Conservation (phyloP, 495 filamentous ascomycete species). For the Penicillium tannophilum region DNA sequence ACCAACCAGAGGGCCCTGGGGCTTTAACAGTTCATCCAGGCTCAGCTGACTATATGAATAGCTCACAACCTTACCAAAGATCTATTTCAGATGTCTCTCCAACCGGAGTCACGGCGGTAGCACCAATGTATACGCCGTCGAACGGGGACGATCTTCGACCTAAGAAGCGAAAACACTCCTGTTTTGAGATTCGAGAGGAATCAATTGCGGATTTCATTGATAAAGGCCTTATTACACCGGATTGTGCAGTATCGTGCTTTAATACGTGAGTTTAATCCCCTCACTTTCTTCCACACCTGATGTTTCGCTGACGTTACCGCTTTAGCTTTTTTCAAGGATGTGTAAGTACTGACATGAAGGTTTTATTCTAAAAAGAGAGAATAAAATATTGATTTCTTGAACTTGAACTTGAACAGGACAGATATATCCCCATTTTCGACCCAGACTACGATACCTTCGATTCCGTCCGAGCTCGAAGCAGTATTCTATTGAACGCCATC, state of each 20-base stretch:
- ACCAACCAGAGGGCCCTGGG: not conserved
- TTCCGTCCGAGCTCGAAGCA: conserved; percentile 41
- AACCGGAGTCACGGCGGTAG: conserved; percentile 10
- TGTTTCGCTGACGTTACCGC: not conserved
- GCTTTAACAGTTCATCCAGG: conserved; percentile 2
- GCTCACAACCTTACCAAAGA: conserved; percentile 9
- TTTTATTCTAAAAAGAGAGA: not conserved
- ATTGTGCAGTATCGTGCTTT: conserved; percentile 37
- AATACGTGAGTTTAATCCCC: conserved; percentile 29
- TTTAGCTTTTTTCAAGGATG: conserved; percentile 49
- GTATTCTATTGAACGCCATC: conserved; percentile 51
- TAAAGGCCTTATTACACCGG: conserved; percentile 37
- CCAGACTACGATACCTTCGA: conserved; percentile 44
- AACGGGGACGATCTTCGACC: conserved; percentile 10
- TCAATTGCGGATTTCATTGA: conserved; percentile 40
- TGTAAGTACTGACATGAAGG: conserved; percentile 21
- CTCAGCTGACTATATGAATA: conserved; percentile 4
- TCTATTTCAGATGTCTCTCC: conserved; percentile 21
- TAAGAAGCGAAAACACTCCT: conserved; percentile 32
- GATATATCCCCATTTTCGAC: conserved; percentile 51
- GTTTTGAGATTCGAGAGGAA: conserved; percentile 40
- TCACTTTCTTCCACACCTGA: no score
- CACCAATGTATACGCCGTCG: conserved; percentile 8
- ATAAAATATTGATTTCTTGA: not conserved
- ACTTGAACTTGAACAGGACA: conserved; percentile 29